A percentile compares a stretch with the other conserved stretches of the same genome.
Evolutionary conservation across 768 basidiomycete species (phyloP).

Genomic region (Boletus sp.): DNA sequence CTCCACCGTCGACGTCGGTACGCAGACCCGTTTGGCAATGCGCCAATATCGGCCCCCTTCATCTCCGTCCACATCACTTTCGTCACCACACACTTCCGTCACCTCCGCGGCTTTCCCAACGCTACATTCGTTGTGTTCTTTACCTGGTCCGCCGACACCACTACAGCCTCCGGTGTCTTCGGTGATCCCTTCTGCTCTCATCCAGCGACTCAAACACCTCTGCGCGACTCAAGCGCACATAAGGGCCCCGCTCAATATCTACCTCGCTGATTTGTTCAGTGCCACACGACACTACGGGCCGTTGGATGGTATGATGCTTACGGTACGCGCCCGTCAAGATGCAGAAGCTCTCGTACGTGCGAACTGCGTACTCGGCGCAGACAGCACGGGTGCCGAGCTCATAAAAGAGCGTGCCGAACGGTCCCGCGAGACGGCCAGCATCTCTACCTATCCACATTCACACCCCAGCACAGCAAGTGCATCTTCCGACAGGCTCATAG

Average conservation of each 20-base stretch:
- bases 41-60: conserved; percentile 35
- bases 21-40: conserved; percentile 35
- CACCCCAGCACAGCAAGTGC: conserved; percentile 14
- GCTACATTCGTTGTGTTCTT: conserved; percentile 10
- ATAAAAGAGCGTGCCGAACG: conserved; percentile 32
- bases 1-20: conserved; percentile 52
- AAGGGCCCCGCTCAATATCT: conserved; percentile 53
- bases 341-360: conserved; percentile 68
- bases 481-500: conserved; percentile 26
- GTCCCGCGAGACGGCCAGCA: conserved; percentile 18
- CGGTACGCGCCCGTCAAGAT: conserved; percentile 57
- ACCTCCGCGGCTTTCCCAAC: conserved; percentile 29
- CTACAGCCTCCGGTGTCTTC: conserved; percentile 15
- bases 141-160: conserved; percentile 29
- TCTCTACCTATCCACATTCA: conserved; percentile 19
- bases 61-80: conserved; percentile 23
- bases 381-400: conserved; percentile 60
- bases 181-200: conserved; percentile 32
- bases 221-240: conserved; percentile 42
- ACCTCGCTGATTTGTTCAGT: conserved; percentile 70
- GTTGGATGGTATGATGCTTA: conserved; percentile 69
- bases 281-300: conserved; percentile 70
- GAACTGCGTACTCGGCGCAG: conserved; percentile 60
- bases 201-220: conserved; percentile 27
- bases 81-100: conserved; percentile 30